Base-by-base conservation (phyloP, 202 grass and related monocot species). In the Hordeum pubiflorum region DNA sequence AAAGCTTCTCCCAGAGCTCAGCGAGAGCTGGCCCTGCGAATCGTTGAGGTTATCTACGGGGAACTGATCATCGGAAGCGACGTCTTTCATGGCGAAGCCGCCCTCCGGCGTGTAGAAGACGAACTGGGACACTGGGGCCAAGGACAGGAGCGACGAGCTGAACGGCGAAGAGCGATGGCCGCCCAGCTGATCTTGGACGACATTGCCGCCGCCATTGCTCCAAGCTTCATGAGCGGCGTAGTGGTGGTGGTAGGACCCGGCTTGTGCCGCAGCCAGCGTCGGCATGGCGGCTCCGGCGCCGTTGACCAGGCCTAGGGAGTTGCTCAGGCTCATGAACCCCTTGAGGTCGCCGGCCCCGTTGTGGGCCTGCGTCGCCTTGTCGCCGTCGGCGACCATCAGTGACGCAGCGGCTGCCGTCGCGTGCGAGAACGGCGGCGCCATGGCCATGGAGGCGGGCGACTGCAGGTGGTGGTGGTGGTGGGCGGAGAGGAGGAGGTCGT, bases 91-190 rank as follows among this genome's bases (percentile, higher is more conserved):
- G 79, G 82, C 77, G 76, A 87, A 89, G 12, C 83, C 80, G 6
- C 77, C 81, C 52, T 79, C 86, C 9, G 89, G 58, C 5, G 93
- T 81, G 88, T 96, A 96, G 84, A 92, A 96, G 59, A 87, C 55
- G 32, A 88, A 68, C 79, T 96, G 90, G 18, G 89, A 83, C 81
- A 88, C 83, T 24, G 93, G 89, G 1, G 89, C 87, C 80, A 90
- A 74, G 20, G 93, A 86, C 78, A 92, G 87, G 18, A 92, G 74
- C 58, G 93, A 92, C 13, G 82, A 77, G n/a, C n/a, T n/a, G 81
- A 90, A 90, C 23, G 77, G 38, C 1, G 82, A 85, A 20, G n/a
- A 17, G 29, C 73, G 74, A 5, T 63, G 73, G 81, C 27, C 70
- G 27, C 74, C 75, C 40, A 52, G 65, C 32, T 58, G 21, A 29